Evolutionary conservation across 768 basidiomycete genomes (phyloP), one percentile per base, ranked within the genome.

Genomic region (Leccinum obscurum): DNA sequence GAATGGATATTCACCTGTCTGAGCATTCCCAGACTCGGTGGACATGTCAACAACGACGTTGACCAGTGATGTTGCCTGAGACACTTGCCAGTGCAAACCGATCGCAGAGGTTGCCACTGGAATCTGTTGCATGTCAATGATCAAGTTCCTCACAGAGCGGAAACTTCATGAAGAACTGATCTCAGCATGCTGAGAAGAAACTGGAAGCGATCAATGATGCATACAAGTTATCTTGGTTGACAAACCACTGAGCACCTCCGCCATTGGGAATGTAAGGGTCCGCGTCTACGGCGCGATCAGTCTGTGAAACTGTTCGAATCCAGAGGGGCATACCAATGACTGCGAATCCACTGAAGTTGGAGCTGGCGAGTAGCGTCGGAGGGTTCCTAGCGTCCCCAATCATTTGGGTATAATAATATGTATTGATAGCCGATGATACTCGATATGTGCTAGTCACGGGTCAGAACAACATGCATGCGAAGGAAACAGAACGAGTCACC

Each of bases 41-140:
- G 87, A 89, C 88, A 91, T 87, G 54, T 88, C 72, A 54, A 92
- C 80, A 13, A 84, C 80, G 57, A 93, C 81, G 67, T 92, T 91
- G 48, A 86, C 78, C 59, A 92, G 75, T 0, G 87, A 89, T 0
- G 90, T 91, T 4, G 84, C 82, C 69, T 92, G 90, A 2, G 90
- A 81, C 20, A 92, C 87, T 73, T 92, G 90, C 90, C 90, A 92
- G 64, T 92, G 90, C 34, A 92, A 76, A 30, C 88, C 89, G n/a
- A 84, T 88, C 37, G 84, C 87, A 64, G 80, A 65, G 11, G 75
- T 77, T 14, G 72, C 66, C 2, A 85, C 75, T 41, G 87, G 83
- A 56, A 87, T 81, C 57, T 70, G 80, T 74, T 76, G 76, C 61
- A 86, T 73, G 66, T 92, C 90, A 64, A 92, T 88, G 54, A 89